phyloP scores from a whole-genome alignment of 2,329 filamentous ascomycete species.

The Penicillium paneum region DNA sequence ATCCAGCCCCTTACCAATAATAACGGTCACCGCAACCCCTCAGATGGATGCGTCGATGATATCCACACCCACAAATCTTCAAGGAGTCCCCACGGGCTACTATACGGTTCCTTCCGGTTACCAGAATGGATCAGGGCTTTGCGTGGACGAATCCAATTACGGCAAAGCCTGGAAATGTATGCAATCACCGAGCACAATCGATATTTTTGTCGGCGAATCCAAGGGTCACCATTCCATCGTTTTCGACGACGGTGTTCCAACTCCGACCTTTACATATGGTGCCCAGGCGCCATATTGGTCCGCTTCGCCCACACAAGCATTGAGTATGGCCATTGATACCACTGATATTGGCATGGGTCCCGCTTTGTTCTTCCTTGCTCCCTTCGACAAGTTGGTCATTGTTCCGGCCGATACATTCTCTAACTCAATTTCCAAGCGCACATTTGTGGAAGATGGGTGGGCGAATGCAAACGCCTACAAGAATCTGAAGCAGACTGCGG shows the following conservation, averaged over 20 bases:
- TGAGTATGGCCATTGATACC: slow-evolving; percentile 57
- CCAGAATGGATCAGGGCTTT: slow-evolving; percentile 49
- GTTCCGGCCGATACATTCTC: slow-evolving; percentile 40
- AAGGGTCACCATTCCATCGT: slow-evolving; percentile 31
- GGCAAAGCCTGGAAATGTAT: slow-evolving; percentile 52
- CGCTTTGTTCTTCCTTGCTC: slow-evolving; percentile 60
- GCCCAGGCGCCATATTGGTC: slow-evolving; percentile 53
- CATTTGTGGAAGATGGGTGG: slow-evolving; percentile 23
- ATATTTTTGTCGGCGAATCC: slow-evolving; percentile 30
- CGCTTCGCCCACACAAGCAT: slow-evolving; percentile 45
- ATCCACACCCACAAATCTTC: slow-evolving; percentile 43
- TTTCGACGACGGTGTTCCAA: slow-evolving; percentile 40
- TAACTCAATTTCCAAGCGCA: slow-evolving; percentile 29
- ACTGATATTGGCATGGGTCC: slow-evolving; percentile 57
- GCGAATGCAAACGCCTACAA: slow-evolving; percentile 17
- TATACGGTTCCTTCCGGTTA: slow-evolving; percentile 49
- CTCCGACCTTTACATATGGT: slow-evolving; percentile 55
- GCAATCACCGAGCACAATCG: slow-evolving; percentile 30
- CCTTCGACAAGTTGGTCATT: slow-evolving; percentile 64
- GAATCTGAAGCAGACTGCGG: slow-evolving; percentile 42
- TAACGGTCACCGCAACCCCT: slow-evolving; percentile 50
- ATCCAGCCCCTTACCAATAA: slow-evolving; percentile 28
- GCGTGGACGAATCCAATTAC: slow-evolving; percentile 47
- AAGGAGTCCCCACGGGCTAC: slow-evolving; percentile 50
- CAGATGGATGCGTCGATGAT: slow-evolving; percentile 51